Conservation (phyloP, 495 filamentous ascomycete species). For the Penicillium egyptiacum region DNA sequence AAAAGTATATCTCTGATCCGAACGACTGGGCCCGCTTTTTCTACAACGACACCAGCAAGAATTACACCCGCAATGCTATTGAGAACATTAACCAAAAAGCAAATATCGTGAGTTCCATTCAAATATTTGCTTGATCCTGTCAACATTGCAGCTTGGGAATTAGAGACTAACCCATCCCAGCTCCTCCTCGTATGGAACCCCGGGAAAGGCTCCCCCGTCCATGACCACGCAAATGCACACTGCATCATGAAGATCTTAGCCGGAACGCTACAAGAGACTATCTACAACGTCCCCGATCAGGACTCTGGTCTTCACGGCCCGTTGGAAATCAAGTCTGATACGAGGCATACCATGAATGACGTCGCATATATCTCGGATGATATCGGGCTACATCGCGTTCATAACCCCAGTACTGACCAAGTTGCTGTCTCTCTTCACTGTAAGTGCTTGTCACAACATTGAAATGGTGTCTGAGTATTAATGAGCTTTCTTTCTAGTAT, state of each 20-base stretch:
- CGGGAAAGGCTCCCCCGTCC: conserved; percentile 74
- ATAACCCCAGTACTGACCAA: conserved; percentile 64
- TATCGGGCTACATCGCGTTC: conserved; percentile 79
- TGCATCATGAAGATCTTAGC: conserved; percentile 60
- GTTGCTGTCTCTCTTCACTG: conserved; percentile 81
- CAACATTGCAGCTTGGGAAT: background rate
- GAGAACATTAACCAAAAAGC: conserved; percentile 42
- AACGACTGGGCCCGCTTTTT: conserved; percentile 37
- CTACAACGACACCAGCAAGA: conserved; percentile 39
- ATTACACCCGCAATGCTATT: conserved; percentile 41
- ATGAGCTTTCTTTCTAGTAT: conserved; percentile 15
- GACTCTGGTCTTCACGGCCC: conserved; percentile 19
- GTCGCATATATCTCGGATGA: conserved; percentile 80
- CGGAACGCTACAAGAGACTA: conserved; percentile 68
- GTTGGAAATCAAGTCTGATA: conserved; percentile 29
- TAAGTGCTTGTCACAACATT: conserved; percentile 38
- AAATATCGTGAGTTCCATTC: conserved; percentile 27
- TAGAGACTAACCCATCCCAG: conserved; percentile 32
- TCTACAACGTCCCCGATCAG: conserved; percentile 64
- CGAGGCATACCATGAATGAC: conserved; percentile 47
- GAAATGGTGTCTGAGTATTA: background rate
- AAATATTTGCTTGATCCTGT: background rate
- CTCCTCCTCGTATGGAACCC: conserved; percentile 89
- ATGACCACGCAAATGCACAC: conserved; percentile 83
- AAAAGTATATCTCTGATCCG: conserved; percentile 36